Evolutionary conservation across 495 filamentous ascomycete genomes (phyloP), one percentile per base, ranked within the genome.

Genomic region (Penicillium samsonianum): DNA sequence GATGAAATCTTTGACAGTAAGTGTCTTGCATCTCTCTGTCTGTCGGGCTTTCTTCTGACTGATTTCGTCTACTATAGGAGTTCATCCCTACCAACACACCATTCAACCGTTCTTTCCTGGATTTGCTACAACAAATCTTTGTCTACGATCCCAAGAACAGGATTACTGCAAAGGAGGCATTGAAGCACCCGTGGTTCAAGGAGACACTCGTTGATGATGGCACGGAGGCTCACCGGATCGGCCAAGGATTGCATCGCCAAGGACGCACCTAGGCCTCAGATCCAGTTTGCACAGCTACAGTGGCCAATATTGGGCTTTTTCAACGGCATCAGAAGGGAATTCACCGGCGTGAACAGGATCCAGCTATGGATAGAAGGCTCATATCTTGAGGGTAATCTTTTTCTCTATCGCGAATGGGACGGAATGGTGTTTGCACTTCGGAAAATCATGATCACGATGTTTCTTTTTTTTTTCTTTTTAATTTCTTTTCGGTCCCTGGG

Each of bases 141-240:
- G 87, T 96, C 28, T 98, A 98, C 70, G 92, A 98, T 60, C 92
- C 95, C 3, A 86, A 86, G 45, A 82, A 88, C 55, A 86, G 94
- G 28, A 96, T 98, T 64, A 96, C 90, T 4, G 94, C 94, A 53
- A 91, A 96, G 62, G 77, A 95, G 65, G 94, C 94, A 8, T 76
- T 98, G 43, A 85, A 93, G 58, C 94, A 98, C 67, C 85, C 88
- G 0, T 98, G 94, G 94, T 98, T 98, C 76, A 87, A 86, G 61
- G 93, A 98, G 71, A 78, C 79, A 7, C 78, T 88, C 3, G 82
- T 88, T 20, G 94, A 98, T 66, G 94, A 98, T 68, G 94, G 94
- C 35, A 97, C 92, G 20, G 95, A 98, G 75, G 94, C 94, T 37
- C 81, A 86, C 26, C 87, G 88, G 61, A 90, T 95, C 51, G 79